Evolutionary conservation across 768 basidiomycete genomes (phyloP).

Genomic region (Hygrophorus pudorinus): DNA sequence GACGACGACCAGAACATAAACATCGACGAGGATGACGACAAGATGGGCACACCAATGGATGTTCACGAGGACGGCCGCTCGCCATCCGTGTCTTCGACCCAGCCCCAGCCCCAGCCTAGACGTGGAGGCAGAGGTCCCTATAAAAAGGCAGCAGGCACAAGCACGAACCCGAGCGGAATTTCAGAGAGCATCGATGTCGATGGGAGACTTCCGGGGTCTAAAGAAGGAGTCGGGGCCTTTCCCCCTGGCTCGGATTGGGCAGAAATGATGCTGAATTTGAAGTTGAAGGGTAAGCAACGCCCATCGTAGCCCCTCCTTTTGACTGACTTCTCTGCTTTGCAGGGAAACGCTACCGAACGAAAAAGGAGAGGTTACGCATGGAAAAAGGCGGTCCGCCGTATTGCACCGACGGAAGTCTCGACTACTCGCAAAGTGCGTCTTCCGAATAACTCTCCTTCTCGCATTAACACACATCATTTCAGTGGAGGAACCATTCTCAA

Average conservation of each 20-base stretch:
- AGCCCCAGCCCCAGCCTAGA: slow-evolving; percentile 16
- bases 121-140: slow-evolving; percentile 44
- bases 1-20: slow-evolving; percentile 41
- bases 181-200: slow-evolving; percentile 52
- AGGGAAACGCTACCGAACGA: slow-evolving; percentile 75
- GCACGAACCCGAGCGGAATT: slow-evolving; percentile 15
- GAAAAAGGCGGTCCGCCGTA: slow-evolving; percentile 69
- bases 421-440: slow-evolving; percentile 57
- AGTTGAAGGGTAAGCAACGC: slow-evolving; percentile 51
- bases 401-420: slow-evolving; percentile 66
- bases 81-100: slow-evolving; percentile 34
- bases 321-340: not conserved
- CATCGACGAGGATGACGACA: slow-evolving; percentile 22
- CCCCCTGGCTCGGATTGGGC: slow-evolving; percentile 64
- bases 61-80: slow-evolving; percentile 31
- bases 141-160: slow-evolving; percentile 37
- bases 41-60: slow-evolving; percentile 11
- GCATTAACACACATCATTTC: slow-evolving; percentile 1
- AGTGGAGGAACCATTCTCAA: slow-evolving; percentile 77
- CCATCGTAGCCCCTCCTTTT: not conserved
- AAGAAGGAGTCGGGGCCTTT: slow-evolving; percentile 67
- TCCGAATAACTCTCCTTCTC: slow-evolving; percentile 3
- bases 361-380: slow-evolving; percentile 70
- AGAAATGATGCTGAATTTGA: slow-evolving; percentile 60
- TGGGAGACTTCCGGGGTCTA: slow-evolving; percentile 65